These are phyloP conservation scores for Litchi chinensis DNA, from an alignment of 345 rosid genomes.

Conservation along the genomic window DNA sequence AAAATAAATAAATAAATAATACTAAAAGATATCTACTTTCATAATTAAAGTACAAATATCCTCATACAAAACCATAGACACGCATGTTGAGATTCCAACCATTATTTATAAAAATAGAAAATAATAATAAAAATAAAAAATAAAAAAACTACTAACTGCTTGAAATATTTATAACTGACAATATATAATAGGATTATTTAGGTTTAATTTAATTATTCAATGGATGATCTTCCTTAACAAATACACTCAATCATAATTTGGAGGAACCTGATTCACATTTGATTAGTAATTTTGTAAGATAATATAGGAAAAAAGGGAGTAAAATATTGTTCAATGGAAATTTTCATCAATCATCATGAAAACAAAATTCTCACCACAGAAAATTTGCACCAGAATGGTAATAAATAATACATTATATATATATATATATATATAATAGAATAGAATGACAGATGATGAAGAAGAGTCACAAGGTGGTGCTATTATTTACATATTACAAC, in stretches of 20 bases:
- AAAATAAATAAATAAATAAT: too few relatives aligned
- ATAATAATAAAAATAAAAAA: too few relatives aligned
- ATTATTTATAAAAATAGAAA: too few relatives aligned
- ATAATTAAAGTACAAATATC: too few relatives aligned
- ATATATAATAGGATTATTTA: too few relatives aligned
- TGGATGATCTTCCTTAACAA: not conserved
- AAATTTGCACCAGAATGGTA: conserved; percentile 7
- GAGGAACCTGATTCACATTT: not conserved
- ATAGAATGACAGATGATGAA: not conserved
- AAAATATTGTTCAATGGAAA: not conserved
- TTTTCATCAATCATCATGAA: not conserved
- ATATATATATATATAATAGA: not conserved
- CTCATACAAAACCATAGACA: too few relatives aligned
- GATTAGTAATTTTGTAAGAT: not conserved
- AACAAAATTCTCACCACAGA: not conserved
- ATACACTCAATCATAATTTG: not conserved
- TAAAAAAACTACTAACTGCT: too few relatives aligned
- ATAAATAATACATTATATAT: not conserved
- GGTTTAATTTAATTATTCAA: not conserved
- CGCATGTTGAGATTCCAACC: too few relatives aligned
- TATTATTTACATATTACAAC: conserved; percentile 43
- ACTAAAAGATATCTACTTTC: too few relatives aligned
- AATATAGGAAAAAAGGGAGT: too few relatives aligned
- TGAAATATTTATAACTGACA: too few relatives aligned
- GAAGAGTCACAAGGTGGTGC: not conserved